These are phyloP conservation scores for Magnaporthiopsis incrustans DNA, from an alignment of 2,329 filamentous ascomycete genomes.

Conservation along the genomic window DNA sequence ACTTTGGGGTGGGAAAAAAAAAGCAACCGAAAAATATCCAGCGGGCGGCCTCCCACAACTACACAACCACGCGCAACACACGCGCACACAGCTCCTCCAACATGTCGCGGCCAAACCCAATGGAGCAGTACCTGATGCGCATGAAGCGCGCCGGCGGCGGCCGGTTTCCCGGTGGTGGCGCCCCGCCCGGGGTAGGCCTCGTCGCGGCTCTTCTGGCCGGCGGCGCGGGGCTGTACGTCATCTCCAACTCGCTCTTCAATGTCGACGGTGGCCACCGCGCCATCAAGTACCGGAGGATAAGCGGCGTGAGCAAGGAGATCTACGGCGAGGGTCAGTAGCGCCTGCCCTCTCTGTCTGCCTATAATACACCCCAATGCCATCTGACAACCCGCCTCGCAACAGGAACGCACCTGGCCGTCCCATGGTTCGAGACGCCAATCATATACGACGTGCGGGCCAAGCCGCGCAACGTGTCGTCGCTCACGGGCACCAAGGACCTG, in stretches of 20 bases:
- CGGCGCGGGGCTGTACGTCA: conserved; percentile 39
- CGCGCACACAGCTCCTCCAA: conserved; percentile 12
- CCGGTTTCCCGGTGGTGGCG: conserved; percentile 3
- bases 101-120: conserved; percentile 29
- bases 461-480: conserved; percentile 90
- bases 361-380: too few species aligned
- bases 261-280: conserved; percentile 98
- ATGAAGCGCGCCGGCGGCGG: conserved; percentile 33
- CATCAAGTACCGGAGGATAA: conserved; percentile 93
- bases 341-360: not conserved
- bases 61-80: not conserved
- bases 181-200: conserved; percentile 27
- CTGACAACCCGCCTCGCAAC: not conserved
- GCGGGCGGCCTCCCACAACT: not conserved
- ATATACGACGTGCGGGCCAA: conserved; percentile 97
- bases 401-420: conserved; percentile 90
- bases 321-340: conserved; percentile 71
- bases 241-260: conserved; percentile 60
- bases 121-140: conserved; percentile 44
- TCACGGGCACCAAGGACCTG: conserved; percentile 97
- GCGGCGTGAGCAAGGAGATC: conserved; percentile 92
- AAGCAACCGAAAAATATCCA: not conserved
- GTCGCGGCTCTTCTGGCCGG: conserved; percentile 35
- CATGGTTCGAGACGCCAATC: conserved; percentile 96
- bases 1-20: not conserved